Evolutionary conservation across 306 rosid species (phyloP).

Genomic region (Purshia tridentata): DNA sequence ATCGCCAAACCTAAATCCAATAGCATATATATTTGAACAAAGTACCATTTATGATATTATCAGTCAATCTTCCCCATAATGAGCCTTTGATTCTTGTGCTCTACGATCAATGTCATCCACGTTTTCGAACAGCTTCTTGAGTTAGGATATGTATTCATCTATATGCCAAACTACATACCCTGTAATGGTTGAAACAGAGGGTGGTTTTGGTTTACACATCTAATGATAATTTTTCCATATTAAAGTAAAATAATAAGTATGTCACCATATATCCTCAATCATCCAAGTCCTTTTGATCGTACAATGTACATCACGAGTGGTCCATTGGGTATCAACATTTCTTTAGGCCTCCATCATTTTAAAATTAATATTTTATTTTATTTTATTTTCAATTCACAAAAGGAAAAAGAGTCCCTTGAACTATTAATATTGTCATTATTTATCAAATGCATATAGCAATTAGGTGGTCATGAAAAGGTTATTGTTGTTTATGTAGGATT

Average conservation of each 20-base stretch:
- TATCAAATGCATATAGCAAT: too few relatives aligned
- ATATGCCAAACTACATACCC: not conserved
- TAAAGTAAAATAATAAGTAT: not conserved
- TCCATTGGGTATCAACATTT: not conserved
- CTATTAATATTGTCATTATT: too few relatives aligned
- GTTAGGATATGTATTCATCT: not conserved
- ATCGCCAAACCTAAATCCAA: not conserved
- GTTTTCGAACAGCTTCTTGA: not conserved
- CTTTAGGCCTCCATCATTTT: not conserved
- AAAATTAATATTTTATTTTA: not conserved
- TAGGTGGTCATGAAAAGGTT: too few relatives aligned
- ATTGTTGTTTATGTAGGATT: too few relatives aligned
- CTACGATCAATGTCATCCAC: not conserved
- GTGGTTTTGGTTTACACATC: constrained; percentile 6
- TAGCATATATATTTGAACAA: not conserved
- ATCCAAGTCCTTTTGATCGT: constrained; percentile 1
- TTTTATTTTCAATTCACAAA: not conserved
- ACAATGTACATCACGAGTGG: not conserved
- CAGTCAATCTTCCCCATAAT: constrained; percentile 11
- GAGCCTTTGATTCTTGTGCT: not conserved
- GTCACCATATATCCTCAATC: not conserved
- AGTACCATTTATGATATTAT: not conserved
- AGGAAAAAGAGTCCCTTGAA: too few relatives aligned
- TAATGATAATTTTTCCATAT: not conserved
- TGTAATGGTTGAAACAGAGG: constrained; percentile 3